Evolutionary conservation across 1,139 yeast genomes (phyloP), one percentile per base, ranked within the genome.

Genomic region (Saccharomyces hybrid): DNA sequence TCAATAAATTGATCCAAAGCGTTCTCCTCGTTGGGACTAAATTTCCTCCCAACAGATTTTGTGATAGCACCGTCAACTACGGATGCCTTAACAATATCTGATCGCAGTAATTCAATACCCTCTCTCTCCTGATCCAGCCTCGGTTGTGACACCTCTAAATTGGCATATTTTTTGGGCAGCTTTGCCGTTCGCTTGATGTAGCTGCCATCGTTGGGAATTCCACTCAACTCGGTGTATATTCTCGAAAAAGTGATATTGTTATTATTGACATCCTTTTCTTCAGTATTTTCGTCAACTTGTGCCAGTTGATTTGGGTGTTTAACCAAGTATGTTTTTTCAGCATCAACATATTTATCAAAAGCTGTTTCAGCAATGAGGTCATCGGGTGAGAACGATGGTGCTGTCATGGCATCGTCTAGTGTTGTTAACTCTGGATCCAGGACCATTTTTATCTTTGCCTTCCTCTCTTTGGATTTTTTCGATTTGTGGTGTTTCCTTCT

Each of bases 351-450:
- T 8, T 32, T n/a, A 32, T 32, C 38, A 32, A 32, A 32, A 32
- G 38, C 38, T 32, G 38, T 32, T 32, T 32, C 38, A n/a, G 38
- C 38, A 32, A 32, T 32, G 38, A 32, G 38, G 6, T 32, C 38
- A 32, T 32, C 38, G 6, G 38, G 38, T 32, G 5, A 32, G 5
- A 32, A 32, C 6, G 38, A 3, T 32, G 38, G 1, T 32, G 38
- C 6, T 9, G 38, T n/a, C 6, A 32, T 32, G 4, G 74, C 64
- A 54, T 74, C 73, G 60, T 78, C 83, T 46, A 82, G 61, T 41
- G 74, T 75, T 1, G 79, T 80, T 46, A 84, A 70, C 61, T 83
- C 89, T 0, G 88, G 88, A 65, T 84, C 89, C 48, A 83, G 85
- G 31, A 62, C 71, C 50, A 66, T 58, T 62, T 47, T 57, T 59